Evolutionary conservation across 2,329 filamentous ascomycete genomes (phyloP).

Genomic region (Lasiodiplodia gonubiensis): DNA sequence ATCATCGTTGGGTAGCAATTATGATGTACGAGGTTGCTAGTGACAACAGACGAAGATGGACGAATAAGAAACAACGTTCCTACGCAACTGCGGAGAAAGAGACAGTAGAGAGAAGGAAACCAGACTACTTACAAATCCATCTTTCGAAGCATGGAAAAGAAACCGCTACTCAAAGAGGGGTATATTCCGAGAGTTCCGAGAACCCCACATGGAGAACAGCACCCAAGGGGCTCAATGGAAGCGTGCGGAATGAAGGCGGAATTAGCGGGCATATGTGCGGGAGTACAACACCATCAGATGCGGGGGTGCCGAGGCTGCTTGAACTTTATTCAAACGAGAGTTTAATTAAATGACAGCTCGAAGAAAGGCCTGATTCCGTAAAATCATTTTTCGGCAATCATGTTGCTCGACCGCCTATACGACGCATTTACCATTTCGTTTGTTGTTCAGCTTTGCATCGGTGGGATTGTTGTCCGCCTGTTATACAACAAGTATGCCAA

Average conservation of each 20-base stretch:
- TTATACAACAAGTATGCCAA: constrained; percentile 3
- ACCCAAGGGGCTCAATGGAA: too few relatives aligned
- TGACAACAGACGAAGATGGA: background rate
- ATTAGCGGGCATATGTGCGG: background rate
- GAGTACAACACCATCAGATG: background rate
- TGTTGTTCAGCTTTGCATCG: background rate
- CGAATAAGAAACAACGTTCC: too few relatives aligned
- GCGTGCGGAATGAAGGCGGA: background rate
- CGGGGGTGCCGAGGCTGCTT: background rate
- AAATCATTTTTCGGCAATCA: background rate
- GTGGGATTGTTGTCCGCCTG: background rate
- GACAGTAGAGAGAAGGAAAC: background rate
- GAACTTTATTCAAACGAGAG: background rate
- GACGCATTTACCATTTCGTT: background rate
- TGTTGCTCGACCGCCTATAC: background rate
- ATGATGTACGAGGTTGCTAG: background rate
- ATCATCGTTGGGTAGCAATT: background rate
- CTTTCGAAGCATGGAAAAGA: background rate
- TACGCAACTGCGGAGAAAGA: background rate
- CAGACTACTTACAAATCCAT: background rate
- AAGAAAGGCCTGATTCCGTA: background rate
- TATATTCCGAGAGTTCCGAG: background rate
- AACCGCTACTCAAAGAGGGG: background rate
- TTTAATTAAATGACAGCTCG: background rate
- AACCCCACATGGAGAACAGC: background rate